Base-by-base conservation (phyloP, 2,329 filamentous ascomycete genomes). In the Byssothecium circinans region DNA sequence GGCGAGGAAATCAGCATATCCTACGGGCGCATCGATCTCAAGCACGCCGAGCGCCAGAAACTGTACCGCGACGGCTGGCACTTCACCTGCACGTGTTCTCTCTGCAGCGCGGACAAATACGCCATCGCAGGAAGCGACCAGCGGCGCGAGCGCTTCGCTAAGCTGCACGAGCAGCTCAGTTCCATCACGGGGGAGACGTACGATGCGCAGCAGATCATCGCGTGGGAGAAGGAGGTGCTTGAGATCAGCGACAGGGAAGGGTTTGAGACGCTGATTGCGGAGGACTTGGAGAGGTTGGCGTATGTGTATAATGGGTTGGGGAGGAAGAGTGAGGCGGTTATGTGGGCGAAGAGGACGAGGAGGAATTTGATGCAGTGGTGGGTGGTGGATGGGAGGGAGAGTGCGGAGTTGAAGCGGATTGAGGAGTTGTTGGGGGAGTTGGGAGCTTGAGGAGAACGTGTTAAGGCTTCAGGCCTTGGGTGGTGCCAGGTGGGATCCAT, bases 1-100 rank as follows among this genome's bases (percentile, higher is more conserved):
- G 59, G 61, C 2, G 59, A 61, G 20, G 61, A 64, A 19, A 61
- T 64, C 35, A 56, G 40, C 27, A 61, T 62, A 29, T 57, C 55
- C 2, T 61, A 63, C 20, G 58, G 58, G 2, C 50, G 39, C 17
- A 32, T 63, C 3, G 57, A 62, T n/a, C 35, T 61, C 39, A 49
- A 50, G 40, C 45, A 52, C 17, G 44, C 53, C 3, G 55, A 60
- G 22, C 41, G 58, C 11, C 55, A 58, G 30, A 45, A 45, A 15
- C 37, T 60, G 20, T 61, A 63, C 38, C 47, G 42, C 25, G 41
- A 59, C 17, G 56, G 54, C 7, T 64, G 60, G 60, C 56, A 54
- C 29, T 62, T 62, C 35, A 51, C 25, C 6, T 62, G 61, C 36
- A 56, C 58, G 8, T 64, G 60, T 38, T 37, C 52, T 10, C 43